These are phyloP conservation scores for Irpex lacteus DNA, from an alignment of 1,284 basidiomycete genomes.

Conservation along the genomic window DNA sequence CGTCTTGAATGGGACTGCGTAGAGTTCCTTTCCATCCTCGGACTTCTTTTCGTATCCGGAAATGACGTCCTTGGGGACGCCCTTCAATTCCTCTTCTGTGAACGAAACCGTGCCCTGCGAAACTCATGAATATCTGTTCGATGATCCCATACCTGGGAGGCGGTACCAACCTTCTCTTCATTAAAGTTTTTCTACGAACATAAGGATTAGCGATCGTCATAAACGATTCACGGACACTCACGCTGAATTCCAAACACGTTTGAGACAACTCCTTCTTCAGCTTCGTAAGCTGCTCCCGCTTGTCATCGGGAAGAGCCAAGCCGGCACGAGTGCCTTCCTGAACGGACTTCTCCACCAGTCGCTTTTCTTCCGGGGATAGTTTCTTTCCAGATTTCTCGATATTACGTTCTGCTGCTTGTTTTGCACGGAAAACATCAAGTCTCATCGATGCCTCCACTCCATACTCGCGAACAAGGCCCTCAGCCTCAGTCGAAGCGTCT, in stretches of 20 bases:
- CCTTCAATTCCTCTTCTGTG: conserved; percentile 70
- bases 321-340: conserved; percentile 76
- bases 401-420: conserved; percentile 66
- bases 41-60: conserved; percentile 69
- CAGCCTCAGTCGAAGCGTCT: conserved; percentile 71
- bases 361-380: conserved; percentile 63
- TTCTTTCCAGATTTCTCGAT: conserved; percentile 53
- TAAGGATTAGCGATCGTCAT: neutral
- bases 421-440: conserved; percentile 71
- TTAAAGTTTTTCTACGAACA: conserved; percentile 77
- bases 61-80: conserved; percentile 74
- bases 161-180: conserved; percentile 67
- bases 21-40: conserved; percentile 54
- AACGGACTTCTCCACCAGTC: conserved; percentile 75
- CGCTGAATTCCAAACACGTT: conserved; percentile 70
- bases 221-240: conserved; percentile 32
- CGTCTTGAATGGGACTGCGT: conserved; percentile 69
- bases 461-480: conserved; percentile 66
- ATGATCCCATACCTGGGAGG: neutral
- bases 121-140: neutral
- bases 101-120: conserved; percentile 61
- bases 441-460: conserved; percentile 74
- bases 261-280: conserved; percentile 72
- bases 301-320: conserved; percentile 63
- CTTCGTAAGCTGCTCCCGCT: conserved; percentile 52